Percentiles rank a stretch among this genome's conserved stretches.
Conservation (phyloP, 2,329 filamentous ascomycete species). For the Coniochaeta sp. region DNA sequence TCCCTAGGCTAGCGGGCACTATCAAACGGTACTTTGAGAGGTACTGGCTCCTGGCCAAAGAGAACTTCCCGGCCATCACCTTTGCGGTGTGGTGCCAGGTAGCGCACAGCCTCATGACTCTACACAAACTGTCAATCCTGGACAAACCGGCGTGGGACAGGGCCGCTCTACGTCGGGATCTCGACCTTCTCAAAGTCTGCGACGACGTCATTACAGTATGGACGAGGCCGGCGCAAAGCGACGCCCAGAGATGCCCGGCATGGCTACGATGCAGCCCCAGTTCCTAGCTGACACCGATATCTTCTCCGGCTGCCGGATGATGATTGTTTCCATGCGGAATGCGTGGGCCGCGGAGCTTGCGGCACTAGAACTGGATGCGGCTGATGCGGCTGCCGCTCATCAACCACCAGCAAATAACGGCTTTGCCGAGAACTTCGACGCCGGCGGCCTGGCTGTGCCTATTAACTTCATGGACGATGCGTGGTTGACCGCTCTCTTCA, state of each 20-base stretch:
- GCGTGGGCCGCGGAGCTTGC: slow-evolving; percentile 11
- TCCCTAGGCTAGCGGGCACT: slow-evolving; percentile 21
- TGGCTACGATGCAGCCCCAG: not conserved
- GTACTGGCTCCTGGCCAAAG: slow-evolving; percentile 22
- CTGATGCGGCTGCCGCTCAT: too few relatives aligned
- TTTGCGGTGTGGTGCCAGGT: slow-evolving; percentile 27
- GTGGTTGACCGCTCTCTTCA: slow-evolving; percentile 6
- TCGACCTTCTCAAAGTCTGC: slow-evolving; percentile 26
- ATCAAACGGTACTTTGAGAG: slow-evolving; percentile 24
- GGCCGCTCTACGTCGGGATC: slow-evolving; percentile 18
- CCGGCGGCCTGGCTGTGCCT: not conserved
- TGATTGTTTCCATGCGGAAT: slow-evolving; percentile 11
- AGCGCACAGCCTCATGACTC: slow-evolving; percentile 22
- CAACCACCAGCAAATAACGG: not conserved
- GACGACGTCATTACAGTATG: slow-evolving; percentile 22
- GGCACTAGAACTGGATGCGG: not conserved
- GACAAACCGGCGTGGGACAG: slow-evolving; percentile 33
- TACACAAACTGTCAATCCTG: slow-evolving; percentile 24
- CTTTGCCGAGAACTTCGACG: not conserved
- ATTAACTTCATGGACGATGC: slow-evolving; percentile 1
- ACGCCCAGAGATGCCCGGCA: slow-evolving; percentile 4
- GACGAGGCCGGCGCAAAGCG: slow-evolving; percentile 8
- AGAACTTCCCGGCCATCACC: slow-evolving; percentile 22
- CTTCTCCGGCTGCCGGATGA: slow-evolving; percentile 11
- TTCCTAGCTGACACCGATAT: slow-evolving; percentile 11